Evolutionary conservation across 768 basidiomycete species (phyloP), one percentile per base, ranked within the genome.

Genomic region (Suillus subluteus): DNA sequence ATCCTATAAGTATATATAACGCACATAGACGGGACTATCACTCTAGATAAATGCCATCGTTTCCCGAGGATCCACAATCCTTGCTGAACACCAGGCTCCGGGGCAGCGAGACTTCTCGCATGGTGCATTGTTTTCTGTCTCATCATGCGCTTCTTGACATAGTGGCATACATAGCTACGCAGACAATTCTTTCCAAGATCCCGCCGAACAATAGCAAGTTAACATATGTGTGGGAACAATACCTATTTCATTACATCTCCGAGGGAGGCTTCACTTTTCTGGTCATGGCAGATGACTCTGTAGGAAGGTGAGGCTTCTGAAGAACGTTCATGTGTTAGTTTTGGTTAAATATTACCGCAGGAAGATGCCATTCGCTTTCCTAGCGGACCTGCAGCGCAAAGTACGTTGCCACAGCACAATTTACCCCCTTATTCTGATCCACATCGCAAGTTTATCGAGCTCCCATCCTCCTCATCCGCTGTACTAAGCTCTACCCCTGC

Each of bases 251-350:
- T 79, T 98, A 98, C 78, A 85, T 97, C 70, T 92, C 94, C 6
- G 94, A 95, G 69, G 90, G 89, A 21, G 94, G 94, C 0, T 88
- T 93, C 75, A 89, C 90, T 44, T 96, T 91, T 77, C 86, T 99
- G 30, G 93, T 96, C 64, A 96, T 99, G 90, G 94, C 95, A 6
- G 95, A 99, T 75, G 96, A 98, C 76, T 85, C 90, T 48, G 93
- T 89, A 21, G 96, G 96, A 65, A 85, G 97, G 94, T 93, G 66
- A 69, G 87, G 76, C 56, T 30, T 37, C 44, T 30, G 32, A 46
- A 44, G 18, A 16, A n/a, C 12, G 9, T 52, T 50, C 15, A 21
- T 41, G 9, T 4, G 2, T 44, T 54, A 67, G 4, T 32, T 41
- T 40, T 69, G 6, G 65, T 44, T 67, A 63, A 54, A 26, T 12